Base-by-base conservation (phyloP, 192 early-diverging fungal species). In the Coemansia sp. region DNA sequence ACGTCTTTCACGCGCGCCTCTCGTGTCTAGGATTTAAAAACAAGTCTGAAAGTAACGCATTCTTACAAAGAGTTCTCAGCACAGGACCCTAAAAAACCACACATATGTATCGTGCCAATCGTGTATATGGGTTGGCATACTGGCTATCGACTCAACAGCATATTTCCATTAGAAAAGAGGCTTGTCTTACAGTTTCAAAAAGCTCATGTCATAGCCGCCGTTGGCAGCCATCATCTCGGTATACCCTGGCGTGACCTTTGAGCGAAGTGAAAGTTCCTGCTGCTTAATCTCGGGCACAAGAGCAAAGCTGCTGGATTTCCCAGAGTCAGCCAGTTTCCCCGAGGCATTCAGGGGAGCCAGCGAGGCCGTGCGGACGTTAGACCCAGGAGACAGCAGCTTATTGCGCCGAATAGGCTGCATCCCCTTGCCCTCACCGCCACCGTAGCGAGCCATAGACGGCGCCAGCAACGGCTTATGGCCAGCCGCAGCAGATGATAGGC, bases 191-290 rank as follows among this genome's bases (percentile, higher is more conserved):
- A 67, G 57, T 13, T 59, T 61, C 34, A 80, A 26, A 35, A 80
- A 80, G 69, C 73, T 65, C 77, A 80, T 71, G 65, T 80, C 77
- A 36, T 68, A 80, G 28, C 77, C 77, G 35, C 73, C 69, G 55
- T 70, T 70, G n/a, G 63, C 59, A 2, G 73, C 73, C 77, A 80
- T 80, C 43, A 66, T 62, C 56, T 75, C 62, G 16, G 34, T 50
- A 55, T 68, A 80, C 16, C 73, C 77, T 1, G 77, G 77, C 10
- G 77, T 71, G 10, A 69, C 55, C 62, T 73, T 80, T 4, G 73
- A 61, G 55, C 67, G 63, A 21, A 79, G 34, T 51, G 67, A 69
- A 18, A 73, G 71, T 34, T 79, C 76, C 10, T 55, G 67, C 23
- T 39, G 33, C 34, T 59, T 59, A 18, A 70, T 60, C 33, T 60